phyloP scores from a whole-genome alignment of 345 rosid species.

The Cardiospermum halicacabum region DNA sequence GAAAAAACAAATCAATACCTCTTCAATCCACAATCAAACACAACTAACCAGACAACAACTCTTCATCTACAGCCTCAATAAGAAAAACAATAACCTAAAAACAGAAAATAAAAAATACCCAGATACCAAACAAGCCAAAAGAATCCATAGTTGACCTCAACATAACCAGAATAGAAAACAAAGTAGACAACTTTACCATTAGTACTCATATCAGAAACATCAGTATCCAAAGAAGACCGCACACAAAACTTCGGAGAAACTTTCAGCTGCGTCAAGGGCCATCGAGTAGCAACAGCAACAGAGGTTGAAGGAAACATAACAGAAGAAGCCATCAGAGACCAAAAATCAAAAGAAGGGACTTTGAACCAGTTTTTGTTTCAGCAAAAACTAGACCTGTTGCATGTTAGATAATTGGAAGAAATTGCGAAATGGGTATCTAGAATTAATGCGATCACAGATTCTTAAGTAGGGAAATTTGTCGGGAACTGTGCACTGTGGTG shows the following conservation, averaged over 20 bases:
- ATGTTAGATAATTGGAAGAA: neutral
- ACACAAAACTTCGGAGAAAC: slow-evolving; percentile 37
- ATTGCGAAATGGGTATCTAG: slow-evolving; percentile 6
- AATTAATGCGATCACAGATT: slow-evolving; percentile 2
- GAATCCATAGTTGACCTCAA: slow-evolving; percentile 13
- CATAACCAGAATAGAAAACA: neutral
- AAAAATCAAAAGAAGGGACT: neutral
- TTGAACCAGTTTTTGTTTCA: neutral
- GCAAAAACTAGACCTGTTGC: neutral
- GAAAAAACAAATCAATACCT: neutral
- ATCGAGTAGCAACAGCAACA: slow-evolving; percentile 36
- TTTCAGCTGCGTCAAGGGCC: slow-evolving; percentile 32
- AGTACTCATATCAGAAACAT: slow-evolving; percentile 91
- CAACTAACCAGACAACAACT: neutral
- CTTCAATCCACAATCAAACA: neutral
- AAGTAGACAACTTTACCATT: slow-evolving; percentile 49
- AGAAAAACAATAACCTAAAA: neutral
- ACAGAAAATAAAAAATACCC: slow-evolving; percentile 20
- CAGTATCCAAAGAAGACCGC: slow-evolving; percentile 61
- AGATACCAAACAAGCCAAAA: slow-evolving; percentile 21
- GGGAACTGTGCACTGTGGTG: neutral
- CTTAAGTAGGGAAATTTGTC: slow-evolving; percentile 15
- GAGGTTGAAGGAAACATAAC: slow-evolving; percentile 60
- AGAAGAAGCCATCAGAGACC: slow-evolving; percentile 60
- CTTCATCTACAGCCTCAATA: slow-evolving; percentile 1